Conservation (phyloP, 169 alveolate species). For the Cryptosporidium tyzzeri region DNA sequence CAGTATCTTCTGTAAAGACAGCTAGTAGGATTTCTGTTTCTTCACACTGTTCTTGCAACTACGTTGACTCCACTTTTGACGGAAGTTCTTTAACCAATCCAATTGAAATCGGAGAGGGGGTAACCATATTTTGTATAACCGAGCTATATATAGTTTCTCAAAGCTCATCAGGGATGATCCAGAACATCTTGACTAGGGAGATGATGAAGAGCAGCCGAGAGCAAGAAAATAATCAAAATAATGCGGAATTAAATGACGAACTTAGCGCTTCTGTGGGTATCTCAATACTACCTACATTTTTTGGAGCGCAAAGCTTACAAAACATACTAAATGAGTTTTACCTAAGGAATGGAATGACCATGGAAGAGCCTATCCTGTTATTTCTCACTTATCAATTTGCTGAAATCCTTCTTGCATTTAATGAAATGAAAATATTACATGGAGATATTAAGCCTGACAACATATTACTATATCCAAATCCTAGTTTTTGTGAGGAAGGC, state of each 20-base stretch:
- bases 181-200: constrained; percentile 50
- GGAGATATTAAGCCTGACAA: constrained; percentile 75
- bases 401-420: constrained; percentile 29
- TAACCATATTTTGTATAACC: constrained; percentile 60
- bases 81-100: constrained; percentile 31
- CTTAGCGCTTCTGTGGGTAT: constrained; percentile 30
- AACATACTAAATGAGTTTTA: constrained; percentile 31
- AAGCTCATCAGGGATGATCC: constrained; percentile 50
- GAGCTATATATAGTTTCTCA: constrained; percentile 54
- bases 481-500: constrained; percentile 8
- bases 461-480: constrained; percentile 58
- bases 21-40: constrained; percentile 21
- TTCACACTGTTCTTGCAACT: constrained; percentile 19
- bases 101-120: constrained; percentile 25
- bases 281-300: constrained; percentile 46
- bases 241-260: neutral
- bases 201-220: constrained; percentile 17
- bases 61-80: neutral
- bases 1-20: constrained; percentile 20
- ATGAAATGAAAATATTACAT: constrained; percentile 62
- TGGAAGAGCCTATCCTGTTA: constrained; percentile 65
- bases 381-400: constrained; percentile 47
- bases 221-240: neutral
- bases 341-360: constrained; percentile 22
- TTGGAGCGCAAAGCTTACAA: constrained; percentile 54